A percentile compares a stretch with the other conserved stretches of the same genome.
phyloP scores from a whole-genome alignment of 2,329 filamentous ascomycete genomes.

The Trichoderma koningii region DNA sequence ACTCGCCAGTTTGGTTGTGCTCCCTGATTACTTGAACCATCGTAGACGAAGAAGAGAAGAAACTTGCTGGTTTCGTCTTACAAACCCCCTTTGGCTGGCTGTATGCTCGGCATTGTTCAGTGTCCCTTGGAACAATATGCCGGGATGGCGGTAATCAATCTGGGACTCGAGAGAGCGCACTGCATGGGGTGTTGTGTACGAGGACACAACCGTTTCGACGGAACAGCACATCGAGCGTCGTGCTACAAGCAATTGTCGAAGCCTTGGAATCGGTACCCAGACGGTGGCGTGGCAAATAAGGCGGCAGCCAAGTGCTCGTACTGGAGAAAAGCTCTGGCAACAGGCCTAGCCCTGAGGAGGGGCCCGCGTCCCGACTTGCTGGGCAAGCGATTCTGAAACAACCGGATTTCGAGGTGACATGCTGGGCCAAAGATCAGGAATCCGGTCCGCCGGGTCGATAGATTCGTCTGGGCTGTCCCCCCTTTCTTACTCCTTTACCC shows the following conservation, averaged over 20 bases:
- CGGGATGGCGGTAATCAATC: constrained; percentile 21
- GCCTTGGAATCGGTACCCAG: constrained; percentile 15
- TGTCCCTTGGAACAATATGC: constrained; percentile 9
- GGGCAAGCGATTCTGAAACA: constrained; percentile 27
- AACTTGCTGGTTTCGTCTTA: neutral
- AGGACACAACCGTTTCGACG: neutral
- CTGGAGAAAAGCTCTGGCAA: constrained; percentile 25
- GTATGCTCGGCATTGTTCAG: constrained; percentile 14
- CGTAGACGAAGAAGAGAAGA: neutral
- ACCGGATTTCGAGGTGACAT: constrained; percentile 22
- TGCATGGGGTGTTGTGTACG: constrained; percentile 1
- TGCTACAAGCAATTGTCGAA: neutral
- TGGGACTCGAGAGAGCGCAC: constrained; percentile 16
- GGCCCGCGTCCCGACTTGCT: constrained; percentile 25
- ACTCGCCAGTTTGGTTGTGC: neutral
- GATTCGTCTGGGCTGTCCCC: constrained; percentile 17
- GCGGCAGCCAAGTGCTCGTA: constrained; percentile 16
- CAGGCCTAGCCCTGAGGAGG: constrained; percentile 11
- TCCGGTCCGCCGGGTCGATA: constrained; percentile 30
- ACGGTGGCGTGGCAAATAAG: constrained; percentile 25
- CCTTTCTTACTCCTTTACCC: constrained; percentile 7
- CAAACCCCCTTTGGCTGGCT: neutral
- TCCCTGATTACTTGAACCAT: neutral
- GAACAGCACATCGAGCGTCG: neutral
- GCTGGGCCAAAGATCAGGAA: constrained; percentile 29